Evolutionary conservation across 805 yeast genomes (phyloP), one percentile per base, ranked within the genome.

Genomic region (Peterozyma toletana): DNA sequence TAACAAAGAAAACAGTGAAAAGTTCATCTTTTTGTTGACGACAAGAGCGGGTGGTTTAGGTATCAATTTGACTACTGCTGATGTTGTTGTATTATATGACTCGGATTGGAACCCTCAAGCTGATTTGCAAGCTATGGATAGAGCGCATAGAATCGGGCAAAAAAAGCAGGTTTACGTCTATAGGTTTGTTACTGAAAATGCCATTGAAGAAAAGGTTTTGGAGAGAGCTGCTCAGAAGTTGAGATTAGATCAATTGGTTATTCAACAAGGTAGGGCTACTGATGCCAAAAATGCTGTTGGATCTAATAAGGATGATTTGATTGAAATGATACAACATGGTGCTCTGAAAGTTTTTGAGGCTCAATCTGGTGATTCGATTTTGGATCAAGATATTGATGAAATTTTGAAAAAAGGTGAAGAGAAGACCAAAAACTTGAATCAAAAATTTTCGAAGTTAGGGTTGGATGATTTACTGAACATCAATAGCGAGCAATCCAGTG

Each of bases 81-180:
- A 90, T 59, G 80, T 86, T 37, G 98, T 90, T 40, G 77, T 90
- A 3, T 62, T 90, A 27, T 91, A 78, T 58, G 98, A 90, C 62
- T 85, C 95, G 0, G 98, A 90, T 66, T 90, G 98, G 98, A 90
- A 90, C 58, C 98, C 98, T 2, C 98, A 90, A 59, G 97, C 96
- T 0, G 98, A 90, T 70, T 70, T 90, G 55, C 98, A 90, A 66
- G 97, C 97, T 1, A 90, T 90, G 98, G 98, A 91, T 62, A 77
- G 98, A 58, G 98, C 97, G 1, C 98, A 90, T 59, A 80, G 98
- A 70, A 90, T 90, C 58, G 98, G 98, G 15, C 98, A 90, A 62
- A 91, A 86, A 60, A 91, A 91, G 58, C 99, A 91, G 66, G 99
- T 91, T 9, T 76, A 81, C 53, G 98, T 91, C 15, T 91, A 76